Evolutionary conservation across 2,329 filamentous ascomycete species (phyloP), one percentile per base, ranked within the genome.

Genomic region (Sporothrix sp.): DNA sequence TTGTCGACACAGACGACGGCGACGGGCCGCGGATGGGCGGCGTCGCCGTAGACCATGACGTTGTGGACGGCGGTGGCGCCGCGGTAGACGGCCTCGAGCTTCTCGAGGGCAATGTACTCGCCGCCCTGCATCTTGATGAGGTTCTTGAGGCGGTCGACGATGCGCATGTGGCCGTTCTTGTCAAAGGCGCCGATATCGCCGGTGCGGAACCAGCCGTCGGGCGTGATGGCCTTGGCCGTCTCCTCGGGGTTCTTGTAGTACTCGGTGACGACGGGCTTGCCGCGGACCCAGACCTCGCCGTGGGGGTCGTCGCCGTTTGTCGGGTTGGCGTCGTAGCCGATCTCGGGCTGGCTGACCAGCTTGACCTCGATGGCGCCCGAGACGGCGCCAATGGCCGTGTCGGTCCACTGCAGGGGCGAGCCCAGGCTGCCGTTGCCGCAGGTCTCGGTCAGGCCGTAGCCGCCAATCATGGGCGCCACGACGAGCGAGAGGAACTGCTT

Each of bases 121-220:
- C 91, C 91, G 54, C 90, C 89, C 57, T 87, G 79, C 56, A 93
- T 90, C 81, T 97, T 97, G 68, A 97, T 87, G 51, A 97, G 74
- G 70, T 97, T 97, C 82, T 97, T 97, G 80, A 95, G 90, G 59
- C 91, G 87, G 67, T 97, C 91, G 63, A 97, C 90, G 65, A 97
- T 84, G 59, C 76, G 79, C 58, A 97, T 69, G 65, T 95, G 86
- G 38, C 91, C 91, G 55, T 84, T 75, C 27, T 14, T 18, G 66
- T 91, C 83, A 61, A 91, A 93, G 65, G 96, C 87, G 61, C 91
- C 91, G 65, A 97, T 93, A 62, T 97, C 91, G 54, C 91, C 91
- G 14, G 89, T 95, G 76, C 85, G 91, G 78, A 97, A 97, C 93
- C 93, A 97, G 45, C 88, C 88, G 61, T 95, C 93, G 3, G 80